These are phyloP conservation scores for Entamoeba dispar DNA, from an alignment of 208 protist genomes.

Conservation along the genomic window DNA sequence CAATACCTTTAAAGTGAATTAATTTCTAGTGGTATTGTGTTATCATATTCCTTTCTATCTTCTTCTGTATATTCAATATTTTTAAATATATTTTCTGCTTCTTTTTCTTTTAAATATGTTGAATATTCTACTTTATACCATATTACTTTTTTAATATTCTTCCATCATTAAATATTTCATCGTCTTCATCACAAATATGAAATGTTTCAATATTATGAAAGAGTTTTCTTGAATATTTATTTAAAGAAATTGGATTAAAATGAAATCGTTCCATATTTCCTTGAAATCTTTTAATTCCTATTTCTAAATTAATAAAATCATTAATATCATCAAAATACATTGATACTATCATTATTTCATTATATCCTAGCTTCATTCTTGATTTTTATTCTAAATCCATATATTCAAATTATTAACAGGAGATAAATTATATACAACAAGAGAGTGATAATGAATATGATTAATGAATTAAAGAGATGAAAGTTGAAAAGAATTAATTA, in stretches of 20 bases:
- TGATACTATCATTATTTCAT: not conserved
- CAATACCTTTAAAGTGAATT: no score
- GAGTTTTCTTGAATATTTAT: not conserved
- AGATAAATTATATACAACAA: no score
- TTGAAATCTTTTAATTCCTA: not conserved
- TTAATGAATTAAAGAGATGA: no score
- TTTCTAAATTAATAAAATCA: not conserved
- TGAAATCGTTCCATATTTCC: not conserved
- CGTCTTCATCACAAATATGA: not conserved
- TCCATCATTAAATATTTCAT: not conserved
- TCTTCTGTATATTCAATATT: not conserved
- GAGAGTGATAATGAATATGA: no score
- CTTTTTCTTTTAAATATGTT: not conserved
- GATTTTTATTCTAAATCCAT: no score
- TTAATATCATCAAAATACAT: not conserved
- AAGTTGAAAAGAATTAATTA: no score
- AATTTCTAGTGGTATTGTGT: not conserved
- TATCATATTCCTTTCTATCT: not conserved
- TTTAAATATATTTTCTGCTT: not conserved
- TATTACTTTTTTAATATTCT: not conserved
- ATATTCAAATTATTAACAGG: no score
- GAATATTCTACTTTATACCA: not conserved
- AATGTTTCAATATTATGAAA: not conserved
- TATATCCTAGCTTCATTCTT: no score
- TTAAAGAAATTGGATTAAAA: not conserved